phyloP scores from a whole-genome alignment of 192 early-diverging fungal species.

The Geranomyces michiganensis region DNA sequence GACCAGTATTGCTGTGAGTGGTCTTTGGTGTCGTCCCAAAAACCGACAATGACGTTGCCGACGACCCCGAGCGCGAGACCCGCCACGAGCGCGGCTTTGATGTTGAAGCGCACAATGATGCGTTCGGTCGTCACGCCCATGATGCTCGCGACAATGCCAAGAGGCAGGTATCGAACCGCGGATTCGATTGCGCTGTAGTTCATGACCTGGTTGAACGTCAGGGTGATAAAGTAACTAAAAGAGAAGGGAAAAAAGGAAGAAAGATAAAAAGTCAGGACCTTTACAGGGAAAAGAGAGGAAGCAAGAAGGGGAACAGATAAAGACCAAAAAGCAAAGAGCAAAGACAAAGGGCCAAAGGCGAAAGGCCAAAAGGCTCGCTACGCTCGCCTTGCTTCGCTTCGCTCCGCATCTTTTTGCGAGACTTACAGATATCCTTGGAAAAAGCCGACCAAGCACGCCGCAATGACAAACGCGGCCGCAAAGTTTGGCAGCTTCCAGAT shows the following conservation, averaged over 20 bases:
- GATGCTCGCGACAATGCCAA: slow-evolving; percentile 37
- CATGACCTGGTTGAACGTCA: slow-evolving; percentile 50
- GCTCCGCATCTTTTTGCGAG: no score
- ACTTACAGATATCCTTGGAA: slow-evolving; percentile 40
- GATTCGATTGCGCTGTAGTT: slow-evolving; percentile 42
- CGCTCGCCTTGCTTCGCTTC: no score
- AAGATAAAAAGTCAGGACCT: no score
- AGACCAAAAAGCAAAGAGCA: no score
- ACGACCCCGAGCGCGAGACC: slow-evolving; percentile 19
- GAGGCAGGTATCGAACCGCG: slow-evolving; percentile 45
- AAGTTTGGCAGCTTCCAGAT: slow-evolving; percentile 48
- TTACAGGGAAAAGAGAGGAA: no score
- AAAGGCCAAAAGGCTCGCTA: no score
- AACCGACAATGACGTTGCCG: slow-evolving; percentile 31
- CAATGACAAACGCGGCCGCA: slow-evolving; percentile 42
- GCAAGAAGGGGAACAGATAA: no score
- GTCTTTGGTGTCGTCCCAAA: slow-evolving; percentile 29
- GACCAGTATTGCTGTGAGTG: slow-evolving; percentile 36
- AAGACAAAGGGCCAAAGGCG: no score
- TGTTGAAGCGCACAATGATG: slow-evolving; percentile 26
- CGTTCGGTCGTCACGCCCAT: slow-evolving; percentile 40
- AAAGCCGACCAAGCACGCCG: slow-evolving; percentile 31
- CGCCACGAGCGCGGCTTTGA: slow-evolving; percentile 19
- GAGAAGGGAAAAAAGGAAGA: no score
- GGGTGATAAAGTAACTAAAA: slow-evolving; percentile 37